Conservation (phyloP, 1,139 yeast species). For the Suhomyces anneliseae region DNA sequence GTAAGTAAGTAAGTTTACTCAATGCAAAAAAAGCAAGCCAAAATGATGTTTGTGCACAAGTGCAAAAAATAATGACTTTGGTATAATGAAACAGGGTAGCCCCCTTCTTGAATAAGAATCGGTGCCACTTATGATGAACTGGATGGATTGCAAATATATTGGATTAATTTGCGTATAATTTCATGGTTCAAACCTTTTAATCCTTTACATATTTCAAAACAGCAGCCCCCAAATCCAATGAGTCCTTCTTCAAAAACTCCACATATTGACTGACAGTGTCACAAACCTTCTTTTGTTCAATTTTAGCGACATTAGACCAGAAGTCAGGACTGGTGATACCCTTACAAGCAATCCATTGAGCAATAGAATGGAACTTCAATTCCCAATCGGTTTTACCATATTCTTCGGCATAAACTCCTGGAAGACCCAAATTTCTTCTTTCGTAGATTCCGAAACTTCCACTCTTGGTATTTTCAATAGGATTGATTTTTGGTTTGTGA, state of each 20-base stretch:
- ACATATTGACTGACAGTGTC: constrained; percentile 25
- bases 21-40: too few relatives aligned
- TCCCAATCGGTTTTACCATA: constrained; percentile 34
- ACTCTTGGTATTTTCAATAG: constrained; percentile 25
- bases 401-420: constrained; percentile 15
- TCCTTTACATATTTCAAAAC: constrained; percentile 7
- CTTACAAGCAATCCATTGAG: constrained; percentile 38
- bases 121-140: too few relatives aligned
- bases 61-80: too few relatives aligned
- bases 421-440: constrained; percentile 25
- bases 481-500: constrained; percentile 44
- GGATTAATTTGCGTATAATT: too few relatives aligned
- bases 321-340: constrained; percentile 25
- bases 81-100: too few relatives aligned
- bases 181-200: neutral
- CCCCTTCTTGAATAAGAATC: too few relatives aligned
- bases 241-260: constrained; percentile 26
- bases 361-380: constrained; percentile 34
- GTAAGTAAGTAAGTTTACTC: too few relatives aligned
- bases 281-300: constrained; percentile 27
- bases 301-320: constrained; percentile 23
- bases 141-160: neutral
- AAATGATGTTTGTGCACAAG: too few relatives aligned
- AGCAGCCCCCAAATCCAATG: constrained; percentile 15
- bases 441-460: constrained; percentile 19